Conservation (phyloP, 2,329 filamentous ascomycete species). For the Pestalotiopsis sp. region DNA sequence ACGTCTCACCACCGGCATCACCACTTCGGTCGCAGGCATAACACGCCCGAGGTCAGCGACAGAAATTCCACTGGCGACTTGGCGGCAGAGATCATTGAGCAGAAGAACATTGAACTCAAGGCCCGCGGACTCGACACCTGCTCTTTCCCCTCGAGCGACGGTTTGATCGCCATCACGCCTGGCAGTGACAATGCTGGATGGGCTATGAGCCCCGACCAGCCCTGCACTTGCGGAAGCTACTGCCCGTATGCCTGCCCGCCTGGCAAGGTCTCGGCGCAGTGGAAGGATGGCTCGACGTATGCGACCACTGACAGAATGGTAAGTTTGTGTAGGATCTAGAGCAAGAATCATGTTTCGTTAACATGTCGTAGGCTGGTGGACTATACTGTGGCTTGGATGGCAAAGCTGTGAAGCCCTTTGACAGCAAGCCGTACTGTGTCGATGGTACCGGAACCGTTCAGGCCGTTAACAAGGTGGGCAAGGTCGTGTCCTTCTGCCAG, state of each 20-base stretch:
- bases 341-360: constrained; percentile 11
- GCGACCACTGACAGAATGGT: constrained; percentile 69
- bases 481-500: constrained; percentile 73
- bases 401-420: constrained; percentile 70
- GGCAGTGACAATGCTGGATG: constrained; percentile 69
- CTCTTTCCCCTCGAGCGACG: constrained; percentile 66
- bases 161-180: constrained; percentile 71
- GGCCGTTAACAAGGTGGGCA: constrained; percentile 67
- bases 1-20: constrained; percentile 37
- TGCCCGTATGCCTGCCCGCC: constrained; percentile 79
- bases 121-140: constrained; percentile 60
- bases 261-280: constrained; percentile 78
- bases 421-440: constrained; percentile 69
- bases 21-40: constrained; percentile 37
- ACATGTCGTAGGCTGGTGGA: constrained; percentile 66
- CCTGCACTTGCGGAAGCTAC: constrained; percentile 68
- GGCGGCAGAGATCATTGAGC: constrained; percentile 26
- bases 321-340: not conserved
- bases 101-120: constrained; percentile 38
- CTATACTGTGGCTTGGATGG: constrained; percentile 72
- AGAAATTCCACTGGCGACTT: constrained; percentile 19
- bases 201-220: constrained; percentile 77
- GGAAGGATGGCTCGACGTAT: constrained; percentile 74
- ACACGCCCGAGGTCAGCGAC: constrained; percentile 25
- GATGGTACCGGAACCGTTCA: constrained; percentile 67